These are phyloP conservation scores for Cladosporium austrohemisphaericum DNA, from an alignment of 2,329 filamentous ascomycete genomes.

Conservation along the genomic window DNA sequence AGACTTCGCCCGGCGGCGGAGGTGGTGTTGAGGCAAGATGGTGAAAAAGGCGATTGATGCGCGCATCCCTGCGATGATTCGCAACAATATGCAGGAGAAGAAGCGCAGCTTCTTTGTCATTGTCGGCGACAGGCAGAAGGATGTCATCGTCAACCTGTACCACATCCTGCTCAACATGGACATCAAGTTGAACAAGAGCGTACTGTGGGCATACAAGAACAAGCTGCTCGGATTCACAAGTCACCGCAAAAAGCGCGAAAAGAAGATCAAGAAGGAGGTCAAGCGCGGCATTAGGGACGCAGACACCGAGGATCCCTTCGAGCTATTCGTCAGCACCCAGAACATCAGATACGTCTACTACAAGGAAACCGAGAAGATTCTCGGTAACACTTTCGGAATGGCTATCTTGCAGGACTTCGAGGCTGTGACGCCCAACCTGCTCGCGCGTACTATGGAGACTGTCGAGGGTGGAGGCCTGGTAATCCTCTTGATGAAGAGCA, in stretches of 20 bases:
- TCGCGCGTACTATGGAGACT: constrained; percentile 93
- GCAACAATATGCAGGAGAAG: constrained; percentile 90
- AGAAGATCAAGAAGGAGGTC: constrained; percentile 97
- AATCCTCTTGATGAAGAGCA: constrained; percentile 85
- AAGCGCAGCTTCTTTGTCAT: constrained; percentile 98
- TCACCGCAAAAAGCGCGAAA: constrained; percentile 96
- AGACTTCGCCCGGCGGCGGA: constrained; percentile 12
- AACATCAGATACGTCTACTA: constrained; percentile 99
- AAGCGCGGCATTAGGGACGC: constrained; percentile 89
- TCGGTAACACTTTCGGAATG: constrained; percentile 98
- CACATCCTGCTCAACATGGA: constrained; percentile 88
- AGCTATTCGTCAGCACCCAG: constrained; percentile 92
- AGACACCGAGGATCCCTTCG: constrained; percentile 91
- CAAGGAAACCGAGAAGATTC: constrained; percentile 98
- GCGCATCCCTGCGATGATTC: constrained; percentile 84
- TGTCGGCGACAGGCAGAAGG: constrained; percentile 89
- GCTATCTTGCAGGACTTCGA: constrained; percentile 98
- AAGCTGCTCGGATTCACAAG: constrained; percentile 92
- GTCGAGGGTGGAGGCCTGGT: constrained; percentile 95
- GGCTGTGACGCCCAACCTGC: constrained; percentile 91
- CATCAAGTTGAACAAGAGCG: constrained; percentile 91
- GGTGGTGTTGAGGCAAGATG: constrained; percentile 38
- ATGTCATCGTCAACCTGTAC: constrained; percentile 92
- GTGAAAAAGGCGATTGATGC: constrained; percentile 66
- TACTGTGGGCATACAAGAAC: constrained; percentile 98